These are phyloP conservation scores for Thecaphora thlaspeos DNA, from an alignment of 1,284 basidiomycete genomes.

Conservation along the genomic window DNA sequence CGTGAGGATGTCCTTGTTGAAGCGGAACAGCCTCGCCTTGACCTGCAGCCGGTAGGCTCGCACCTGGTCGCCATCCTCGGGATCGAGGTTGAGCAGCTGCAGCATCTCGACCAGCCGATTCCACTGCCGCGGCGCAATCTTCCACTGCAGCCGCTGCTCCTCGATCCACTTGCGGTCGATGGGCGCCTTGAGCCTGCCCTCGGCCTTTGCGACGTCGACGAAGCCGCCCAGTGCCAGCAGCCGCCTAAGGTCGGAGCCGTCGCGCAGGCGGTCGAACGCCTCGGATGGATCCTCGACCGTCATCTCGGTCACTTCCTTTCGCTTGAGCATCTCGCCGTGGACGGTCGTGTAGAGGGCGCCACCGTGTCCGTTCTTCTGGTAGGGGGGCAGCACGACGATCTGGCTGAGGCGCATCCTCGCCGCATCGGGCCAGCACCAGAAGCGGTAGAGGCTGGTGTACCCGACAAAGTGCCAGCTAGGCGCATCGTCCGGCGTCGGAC, in stretches of 20 bases:
- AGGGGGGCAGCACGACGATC: conserved; percentile 89
- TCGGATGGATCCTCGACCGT: conserved; percentile 97
- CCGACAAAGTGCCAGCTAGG: conserved; percentile 75
- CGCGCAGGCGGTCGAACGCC: conserved; percentile 88
- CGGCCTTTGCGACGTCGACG: conserved; percentile 55
- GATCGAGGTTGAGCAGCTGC: conserved; percentile 71
- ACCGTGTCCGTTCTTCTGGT: conserved; percentile 78
- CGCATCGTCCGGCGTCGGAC: conserved; percentile 61
- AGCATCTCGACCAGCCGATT: conserved; percentile 89
- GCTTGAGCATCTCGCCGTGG: conserved; percentile 72
- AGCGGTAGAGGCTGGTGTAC: conserved; percentile 44
- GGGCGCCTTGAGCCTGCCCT: conserved; percentile 71
- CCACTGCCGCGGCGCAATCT: conserved; percentile 94
- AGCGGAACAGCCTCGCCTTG: conserved; percentile 84
- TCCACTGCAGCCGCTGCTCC: conserved; percentile 74
- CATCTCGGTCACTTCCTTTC: conserved; percentile 75
- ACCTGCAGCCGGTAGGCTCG: conserved; percentile 69
- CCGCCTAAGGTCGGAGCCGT: conserved; percentile 83
- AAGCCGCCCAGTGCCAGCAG: conserved; percentile 70
- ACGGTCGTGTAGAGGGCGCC: conserved; percentile 76
- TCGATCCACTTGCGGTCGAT: conserved; percentile 77
- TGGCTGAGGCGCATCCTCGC: conserved; percentile 64
- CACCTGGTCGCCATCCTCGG: conserved; percentile 64
- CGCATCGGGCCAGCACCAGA: conserved; percentile 46
- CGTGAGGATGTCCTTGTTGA: conserved; percentile 86